Evolutionary conservation across 2,329 filamentous ascomycete species (phyloP).

Genomic region (Phaeophleospora eucalypticola): DNA sequence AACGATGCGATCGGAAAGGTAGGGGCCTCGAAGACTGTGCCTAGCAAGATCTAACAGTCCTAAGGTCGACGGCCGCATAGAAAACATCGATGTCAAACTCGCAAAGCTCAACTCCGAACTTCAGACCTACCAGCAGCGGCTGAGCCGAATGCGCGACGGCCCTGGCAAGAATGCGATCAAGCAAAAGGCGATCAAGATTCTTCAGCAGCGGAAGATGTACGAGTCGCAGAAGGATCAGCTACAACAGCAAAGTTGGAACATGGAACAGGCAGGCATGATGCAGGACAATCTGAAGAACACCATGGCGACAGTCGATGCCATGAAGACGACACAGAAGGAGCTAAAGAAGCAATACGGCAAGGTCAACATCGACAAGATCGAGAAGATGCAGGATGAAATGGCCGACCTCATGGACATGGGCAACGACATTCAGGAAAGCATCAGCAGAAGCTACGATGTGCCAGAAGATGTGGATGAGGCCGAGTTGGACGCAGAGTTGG

Average conservation of each 20-base stretch:
- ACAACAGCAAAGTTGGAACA: conserved; percentile 94
- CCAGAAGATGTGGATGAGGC: conserved; percentile 96
- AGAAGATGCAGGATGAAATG: conserved; percentile 98
- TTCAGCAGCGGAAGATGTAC: conserved; percentile 91
- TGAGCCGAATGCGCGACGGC: conserved; percentile 89
- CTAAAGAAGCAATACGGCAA: conserved; percentile 93
- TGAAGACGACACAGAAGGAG: conserved; percentile 94
- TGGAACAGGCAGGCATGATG: conserved; percentile 98
- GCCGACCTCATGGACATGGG: conserved; percentile 95
- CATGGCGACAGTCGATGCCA: conserved; percentile 95
- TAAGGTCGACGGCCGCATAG: conserved; percentile 73
- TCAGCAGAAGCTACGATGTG: conserved; percentile 85
- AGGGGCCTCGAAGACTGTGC: conserved; percentile 12
- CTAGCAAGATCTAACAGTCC: conserved; percentile 29
- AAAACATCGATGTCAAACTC: conserved; percentile 89
- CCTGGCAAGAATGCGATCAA: conserved; percentile 90
- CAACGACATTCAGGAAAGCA: conserved; percentile 96
- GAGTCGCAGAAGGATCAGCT: conserved; percentile 91
- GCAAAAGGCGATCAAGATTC: conserved; percentile 88
- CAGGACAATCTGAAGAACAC: conserved; percentile 98
- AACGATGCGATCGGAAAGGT: conserved; percentile 78
- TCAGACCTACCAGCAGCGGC: conserved; percentile 77
- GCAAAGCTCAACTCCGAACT: conserved; percentile 89
- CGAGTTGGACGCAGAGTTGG: conserved; percentile 91
- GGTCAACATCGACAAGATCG: conserved; percentile 95